Evolutionary conservation across 129 eudicot genomes (phyloP), one percentile per base, ranked within the genome.

Genomic region (Smallanthus sonchifolius): DNA sequence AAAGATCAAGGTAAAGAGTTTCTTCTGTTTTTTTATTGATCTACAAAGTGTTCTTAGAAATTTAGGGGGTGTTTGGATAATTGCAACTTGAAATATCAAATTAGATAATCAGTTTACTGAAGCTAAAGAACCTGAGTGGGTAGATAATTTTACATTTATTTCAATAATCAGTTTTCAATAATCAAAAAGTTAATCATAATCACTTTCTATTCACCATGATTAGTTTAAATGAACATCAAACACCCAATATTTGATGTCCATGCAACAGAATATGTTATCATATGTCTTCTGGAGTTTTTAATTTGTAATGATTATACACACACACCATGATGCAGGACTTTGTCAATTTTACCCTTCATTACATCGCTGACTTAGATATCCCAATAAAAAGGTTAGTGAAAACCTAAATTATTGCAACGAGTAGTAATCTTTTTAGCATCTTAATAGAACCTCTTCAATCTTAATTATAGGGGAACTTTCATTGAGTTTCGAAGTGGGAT

Each of bases 401-500:
- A 65, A 34, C 51, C 35, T 34, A 64, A 54, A 74, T 38, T 37
- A 68, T 49, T 24, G 36, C 69, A 55, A 49, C 78, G 17, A 14
- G 45, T 60, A 15, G 2, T 67, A 36, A 7, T 39, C 69, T 63
- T 65, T 48, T 14, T 52, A 38, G 16, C 69, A 67, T 80, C 65
- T 71, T 77, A 75, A 54, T 15, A 10, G 3, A 54, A 35, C 20
- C 47, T 55, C 20, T 65, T 67, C 34, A 69, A 37, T 48, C 32
- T 64, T 62, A 35, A 75, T 47, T 62, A 44, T 80, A 94, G 99
- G 86, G 99, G 99, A 76, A 94, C 99, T 43, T 94, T 94, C 79
- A 88, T 94, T 10, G 99, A 94, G 86, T 94, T 94, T 45, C 87
- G 99, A 80, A 94, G 82, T 83, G 99, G 99, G 62, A 94, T 94